phyloP scores from a whole-genome alignment of 148 eudicot genomes.

The Gaultheria prostrata region DNA sequence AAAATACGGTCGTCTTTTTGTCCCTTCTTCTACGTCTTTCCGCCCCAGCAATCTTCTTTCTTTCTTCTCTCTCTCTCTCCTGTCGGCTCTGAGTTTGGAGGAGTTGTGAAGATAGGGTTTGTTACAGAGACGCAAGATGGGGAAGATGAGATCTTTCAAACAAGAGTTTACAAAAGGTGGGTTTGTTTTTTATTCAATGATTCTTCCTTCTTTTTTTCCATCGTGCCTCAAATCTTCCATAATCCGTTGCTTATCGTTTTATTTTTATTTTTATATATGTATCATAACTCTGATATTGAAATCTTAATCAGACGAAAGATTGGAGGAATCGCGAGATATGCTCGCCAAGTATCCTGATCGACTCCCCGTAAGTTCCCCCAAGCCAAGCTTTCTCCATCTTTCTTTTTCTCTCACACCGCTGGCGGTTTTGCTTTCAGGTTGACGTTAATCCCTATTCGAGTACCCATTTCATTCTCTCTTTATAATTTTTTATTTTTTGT shows the following conservation, averaged over 20 bases:
- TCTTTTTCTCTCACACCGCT: neutral
- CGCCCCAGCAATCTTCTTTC: neutral
- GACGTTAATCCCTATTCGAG: neutral
- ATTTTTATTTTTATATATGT: neutral
- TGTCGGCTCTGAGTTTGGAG: neutral
- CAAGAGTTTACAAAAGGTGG: constrained; percentile 57
- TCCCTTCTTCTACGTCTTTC: neutral
- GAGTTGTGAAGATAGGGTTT: neutral
- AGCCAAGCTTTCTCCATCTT: neutral
- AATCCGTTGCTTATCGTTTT: neutral
- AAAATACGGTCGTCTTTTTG: neutral
- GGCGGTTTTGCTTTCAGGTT: too few species aligned
- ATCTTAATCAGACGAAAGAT: constrained; percentile 55
- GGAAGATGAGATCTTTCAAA: constrained; percentile 55
- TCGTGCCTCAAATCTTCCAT: neutral
- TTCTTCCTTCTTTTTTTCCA: neutral
- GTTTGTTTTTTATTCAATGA: neutral
- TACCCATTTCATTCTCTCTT: neutral
- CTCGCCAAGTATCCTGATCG: constrained; percentile 84
- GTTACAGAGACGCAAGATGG: constrained; percentile 29
- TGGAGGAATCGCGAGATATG: constrained; percentile 64
- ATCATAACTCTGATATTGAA: neutral
- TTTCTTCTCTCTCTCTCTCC: neutral
- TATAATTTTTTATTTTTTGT: too few species aligned
- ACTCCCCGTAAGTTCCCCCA: constrained; percentile 50